Conservation (phyloP, 2,329 filamentous ascomycete species). For the Nemania diffusa region DNA sequence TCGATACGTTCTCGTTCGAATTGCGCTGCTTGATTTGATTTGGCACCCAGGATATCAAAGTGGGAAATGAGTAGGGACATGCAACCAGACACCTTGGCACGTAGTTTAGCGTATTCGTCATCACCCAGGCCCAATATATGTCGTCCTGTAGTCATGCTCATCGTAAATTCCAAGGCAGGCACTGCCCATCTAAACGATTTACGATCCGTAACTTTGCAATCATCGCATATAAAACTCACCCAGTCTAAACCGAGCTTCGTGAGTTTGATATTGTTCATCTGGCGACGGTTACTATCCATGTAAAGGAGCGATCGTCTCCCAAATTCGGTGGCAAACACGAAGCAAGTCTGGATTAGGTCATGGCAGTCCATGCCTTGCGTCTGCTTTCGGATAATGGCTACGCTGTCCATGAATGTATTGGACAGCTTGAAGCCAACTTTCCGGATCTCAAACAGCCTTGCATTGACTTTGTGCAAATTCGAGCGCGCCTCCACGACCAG, state of each 20-base stretch:
- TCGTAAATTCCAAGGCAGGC: slow-evolving; percentile 92
- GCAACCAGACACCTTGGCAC: slow-evolving; percentile 91
- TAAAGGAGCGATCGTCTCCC: slow-evolving; percentile 93
- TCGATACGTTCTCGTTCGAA: slow-evolving; percentile 91
- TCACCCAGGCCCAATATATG: slow-evolving; percentile 93
- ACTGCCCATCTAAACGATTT: slow-evolving; percentile 99
- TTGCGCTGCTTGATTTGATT: slow-evolving; percentile 91
- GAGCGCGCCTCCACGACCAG: slow-evolving; percentile 92
- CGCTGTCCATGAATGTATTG: slow-evolving; percentile 98
- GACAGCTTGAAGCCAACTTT: slow-evolving; percentile 96
- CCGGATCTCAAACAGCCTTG: slow-evolving; percentile 91
- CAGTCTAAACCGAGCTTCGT: slow-evolving; percentile 94
- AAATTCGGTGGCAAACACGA: slow-evolving; percentile 98
- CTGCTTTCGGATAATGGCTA: slow-evolving; percentile 90
- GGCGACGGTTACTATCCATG: slow-evolving; percentile 93
- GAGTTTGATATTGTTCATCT: slow-evolving; percentile 97
- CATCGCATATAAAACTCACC: slow-evolving; percentile 98
- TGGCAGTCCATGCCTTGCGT: slow-evolving; percentile 87
- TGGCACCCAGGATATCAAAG: slow-evolving; percentile 98
- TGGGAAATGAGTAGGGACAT: slow-evolving; percentile 98
- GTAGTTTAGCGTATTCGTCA: slow-evolving; percentile 83
- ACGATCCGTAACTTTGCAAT: slow-evolving; percentile 91
- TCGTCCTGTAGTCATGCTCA: slow-evolving; percentile 94
- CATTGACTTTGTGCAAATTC: slow-evolving; percentile 91
- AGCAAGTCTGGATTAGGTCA: slow-evolving; percentile 96